Percentiles rank a stretch among this genome's conserved stretches.
phyloP scores from a whole-genome alignment of 164 flowering plant species.

The Malania oleifera region DNA sequence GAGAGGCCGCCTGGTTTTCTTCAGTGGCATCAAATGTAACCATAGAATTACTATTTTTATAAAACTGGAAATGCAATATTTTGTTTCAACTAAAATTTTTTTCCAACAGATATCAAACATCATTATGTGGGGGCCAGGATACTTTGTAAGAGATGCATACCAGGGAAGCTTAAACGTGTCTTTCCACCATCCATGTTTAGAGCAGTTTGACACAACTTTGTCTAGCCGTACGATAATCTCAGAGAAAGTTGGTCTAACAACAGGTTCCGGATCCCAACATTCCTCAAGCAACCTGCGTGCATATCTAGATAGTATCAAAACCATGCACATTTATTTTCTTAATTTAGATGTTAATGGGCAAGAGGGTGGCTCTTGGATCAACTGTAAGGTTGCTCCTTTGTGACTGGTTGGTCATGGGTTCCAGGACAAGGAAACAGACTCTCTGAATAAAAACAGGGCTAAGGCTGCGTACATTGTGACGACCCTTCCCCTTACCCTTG shows the following conservation, averaged over 20 bases:
- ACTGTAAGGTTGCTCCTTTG: no score
- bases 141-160: slow-evolving; percentile 30
- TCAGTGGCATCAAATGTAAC: no score
- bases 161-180: slow-evolving; percentile 95
- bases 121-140: background rate
- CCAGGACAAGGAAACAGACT: no score
- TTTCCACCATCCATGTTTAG: slow-evolving; percentile 97
- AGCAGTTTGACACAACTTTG: slow-evolving; percentile 56
- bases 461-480: no score
- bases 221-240: slow-evolving; percentile 81
- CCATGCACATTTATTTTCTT: background rate
- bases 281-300: slow-evolving; percentile 77
- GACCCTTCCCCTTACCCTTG: no score
- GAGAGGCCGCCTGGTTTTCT: no score
- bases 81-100: no score
- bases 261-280: slow-evolving; percentile 74
- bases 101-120: background rate
- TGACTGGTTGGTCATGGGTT: no score
- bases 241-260: slow-evolving; percentile 72
- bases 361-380: background rate
- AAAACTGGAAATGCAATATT: no score
- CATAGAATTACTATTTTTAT: no score
- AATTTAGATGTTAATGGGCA: background rate
- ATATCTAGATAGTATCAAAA: background rate
- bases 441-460: no score